Base-by-base conservation (phyloP, 1,284 basidiomycete genomes). In the Fomitopsis schrenkii region DNA sequence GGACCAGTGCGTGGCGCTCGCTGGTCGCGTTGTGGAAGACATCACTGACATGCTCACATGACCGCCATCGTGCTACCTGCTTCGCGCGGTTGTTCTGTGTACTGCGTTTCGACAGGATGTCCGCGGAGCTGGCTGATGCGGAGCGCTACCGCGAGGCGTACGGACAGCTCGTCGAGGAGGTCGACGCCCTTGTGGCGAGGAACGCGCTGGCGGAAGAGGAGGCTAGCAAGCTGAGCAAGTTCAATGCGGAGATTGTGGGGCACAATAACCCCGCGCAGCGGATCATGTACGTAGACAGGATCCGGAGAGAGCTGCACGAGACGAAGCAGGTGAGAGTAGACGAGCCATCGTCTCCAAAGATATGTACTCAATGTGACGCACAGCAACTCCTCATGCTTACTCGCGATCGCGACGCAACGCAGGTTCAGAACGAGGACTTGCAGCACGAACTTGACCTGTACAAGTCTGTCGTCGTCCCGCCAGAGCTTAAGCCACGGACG, bases 161-260 rank as follows among this genome's bases (percentile, higher is more conserved):
- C 70, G 78, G 80, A 62, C 76, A 74, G 48, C 75, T 92, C 14
- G 75, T 83, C 17, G 82, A 88, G 12, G 83, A 91, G 68, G 82
- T 91, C 45, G 81, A 80, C 30, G 76, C 79, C 2, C 79, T 92
- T 15, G 73, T 89, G 28, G 80, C 85, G 14, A 80, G 86, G n/a
- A 91, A 91, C 62, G 79, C 85, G 42, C 76, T 92, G 41, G 91
- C 89, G 8, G 88, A 93, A 68, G 84, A 85, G 41, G 90, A 93
- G 69, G 84, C 88, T 0, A 74, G 80, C 45, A 78, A 78, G 17
- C 78, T 93, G 38, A 86, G 87, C 70, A 81, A 78, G 68, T 88
- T 91, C 76, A 93, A 93, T 64, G 90, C 90, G 0, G 84, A 91
- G 70, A 90, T 92, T 59, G 73, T 92, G 19, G 82, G 87, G 0